These are phyloP conservation scores for Penicillium sp. DNA, from an alignment of 2,329 filamentous ascomycete species.

Conservation along the genomic window DNA sequence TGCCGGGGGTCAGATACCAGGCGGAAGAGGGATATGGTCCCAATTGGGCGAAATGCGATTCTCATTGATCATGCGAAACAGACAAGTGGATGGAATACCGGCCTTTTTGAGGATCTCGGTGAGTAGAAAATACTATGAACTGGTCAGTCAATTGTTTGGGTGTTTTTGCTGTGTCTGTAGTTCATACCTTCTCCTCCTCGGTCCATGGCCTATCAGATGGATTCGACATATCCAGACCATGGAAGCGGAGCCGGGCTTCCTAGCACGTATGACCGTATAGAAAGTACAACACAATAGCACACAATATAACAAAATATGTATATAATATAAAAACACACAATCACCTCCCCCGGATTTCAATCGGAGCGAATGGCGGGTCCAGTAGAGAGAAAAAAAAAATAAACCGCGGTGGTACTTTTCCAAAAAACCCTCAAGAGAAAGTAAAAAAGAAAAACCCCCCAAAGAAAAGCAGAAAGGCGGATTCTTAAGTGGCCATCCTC, in stretches of 20 bases:
- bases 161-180: not conserved
- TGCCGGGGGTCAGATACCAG: slow-evolving; percentile 34
- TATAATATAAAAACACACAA: slow-evolving; percentile 3
- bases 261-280: not conserved
- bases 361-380: slow-evolving; percentile 9
- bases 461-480: slow-evolving; percentile 9
- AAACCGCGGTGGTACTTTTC: not conserved
- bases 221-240: slow-evolving; percentile 47
- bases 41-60: slow-evolving; percentile 38
- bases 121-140: slow-evolving; percentile 41
- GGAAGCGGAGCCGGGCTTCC: slow-evolving; percentile 23
- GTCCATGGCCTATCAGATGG: slow-evolving; percentile 44
- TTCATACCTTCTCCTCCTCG: slow-evolving; percentile 47
- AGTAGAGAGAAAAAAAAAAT: not conserved
- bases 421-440: not conserved
- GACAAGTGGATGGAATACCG: slow-evolving; percentile 36
- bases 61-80: slow-evolving; percentile 41
- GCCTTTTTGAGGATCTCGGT: slow-evolving; percentile 45
- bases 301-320: not conserved
- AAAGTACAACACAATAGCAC: not conserved
- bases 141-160: slow-evolving; percentile 2
- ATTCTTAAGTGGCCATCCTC: slow-evolving; percentile 18
- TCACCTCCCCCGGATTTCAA: slow-evolving; percentile 12
- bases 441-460: slow-evolving; percentile 1
- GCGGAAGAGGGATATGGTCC: slow-evolving; percentile 44